These are phyloP conservation scores for Sambucus nigra DNA, from an alignment of 129 eudicot genomes.

Conservation along the genomic window DNA sequence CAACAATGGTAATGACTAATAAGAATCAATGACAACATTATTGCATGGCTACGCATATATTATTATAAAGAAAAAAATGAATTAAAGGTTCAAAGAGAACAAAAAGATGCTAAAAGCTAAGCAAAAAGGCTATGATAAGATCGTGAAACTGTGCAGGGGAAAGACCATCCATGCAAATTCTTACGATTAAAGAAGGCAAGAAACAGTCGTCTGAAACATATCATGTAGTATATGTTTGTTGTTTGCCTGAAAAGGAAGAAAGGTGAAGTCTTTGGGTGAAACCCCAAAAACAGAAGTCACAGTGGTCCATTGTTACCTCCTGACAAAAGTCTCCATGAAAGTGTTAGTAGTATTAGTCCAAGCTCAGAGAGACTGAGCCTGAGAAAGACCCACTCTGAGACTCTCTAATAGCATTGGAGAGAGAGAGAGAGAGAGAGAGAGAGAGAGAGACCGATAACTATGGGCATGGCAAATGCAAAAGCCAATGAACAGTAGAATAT, in stretches of 20 bases:
- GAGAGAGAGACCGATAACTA: constrained; percentile 12
- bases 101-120: neutral
- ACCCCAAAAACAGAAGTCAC: constrained; percentile 67
- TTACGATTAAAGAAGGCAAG: neutral
- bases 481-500: constrained; percentile 44
- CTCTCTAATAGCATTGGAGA: neutral
- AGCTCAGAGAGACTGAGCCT: constrained; percentile 26
- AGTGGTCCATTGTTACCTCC: constrained; percentile 73
- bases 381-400: constrained; percentile 20
- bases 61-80: too few species aligned
- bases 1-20: too few species aligned
- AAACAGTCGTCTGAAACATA: neutral
- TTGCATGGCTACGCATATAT: too few species aligned
- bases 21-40: too few species aligned
- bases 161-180: neutral
- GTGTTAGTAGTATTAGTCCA: constrained; percentile 55
- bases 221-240: constrained; percentile 22
- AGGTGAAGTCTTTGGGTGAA: constrained; percentile 61
- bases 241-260: constrained; percentile 41
- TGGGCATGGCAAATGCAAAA: constrained; percentile 18
- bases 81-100: too few species aligned
- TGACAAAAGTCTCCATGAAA: constrained; percentile 46
- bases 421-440: constrained; percentile 5
- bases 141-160: neutral
- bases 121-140: neutral